A percentile compares a stretch with the other conserved stretches of the same genome.
Evolutionary conservation across 108 stramenopile species (phyloP).

Genomic region (Schizochytrium sp.): DNA sequence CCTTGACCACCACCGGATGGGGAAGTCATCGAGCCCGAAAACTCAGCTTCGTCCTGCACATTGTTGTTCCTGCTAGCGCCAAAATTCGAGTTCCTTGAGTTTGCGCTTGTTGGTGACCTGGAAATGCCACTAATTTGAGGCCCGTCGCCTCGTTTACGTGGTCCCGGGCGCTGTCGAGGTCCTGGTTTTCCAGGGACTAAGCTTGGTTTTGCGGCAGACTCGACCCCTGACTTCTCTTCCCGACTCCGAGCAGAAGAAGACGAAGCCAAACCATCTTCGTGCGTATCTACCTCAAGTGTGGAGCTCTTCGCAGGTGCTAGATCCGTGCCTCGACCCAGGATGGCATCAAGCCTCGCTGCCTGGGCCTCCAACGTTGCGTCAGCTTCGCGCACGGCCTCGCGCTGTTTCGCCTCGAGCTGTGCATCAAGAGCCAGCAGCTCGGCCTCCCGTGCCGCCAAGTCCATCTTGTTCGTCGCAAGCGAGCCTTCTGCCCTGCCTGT

Average conservation of each 20-base stretch:
- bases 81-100: neutral
- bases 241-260: neutral
- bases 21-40: no score
- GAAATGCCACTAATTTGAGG: no score
- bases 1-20: neutral
- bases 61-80: neutral
- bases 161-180: no score
- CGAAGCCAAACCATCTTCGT: neutral
- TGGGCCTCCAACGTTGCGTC: slow-evolving; percentile 41
- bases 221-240: neutral
- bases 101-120: neutral
- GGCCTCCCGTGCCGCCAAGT: slow-evolving; percentile 25
- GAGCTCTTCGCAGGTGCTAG: no score
- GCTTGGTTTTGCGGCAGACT: neutral
- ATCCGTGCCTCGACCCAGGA: neutral
- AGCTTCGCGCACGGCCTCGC: slow-evolving; percentile 15
- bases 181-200: neutral
- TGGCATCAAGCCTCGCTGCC: slow-evolving; percentile 6
- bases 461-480: neutral
- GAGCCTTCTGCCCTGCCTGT: neutral
- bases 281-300: no score
- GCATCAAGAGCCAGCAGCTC: slow-evolving; percentile 52
- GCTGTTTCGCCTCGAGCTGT: slow-evolving; percentile 53
- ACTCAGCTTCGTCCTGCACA: no score
- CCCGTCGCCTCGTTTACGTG: no score